A percentile compares a stretch with the other conserved stretches of the same genome.
Evolutionary conservation across 2,329 filamentous ascomycete genomes (phyloP).

Genomic region (Fonsecaea monophora): DNA sequence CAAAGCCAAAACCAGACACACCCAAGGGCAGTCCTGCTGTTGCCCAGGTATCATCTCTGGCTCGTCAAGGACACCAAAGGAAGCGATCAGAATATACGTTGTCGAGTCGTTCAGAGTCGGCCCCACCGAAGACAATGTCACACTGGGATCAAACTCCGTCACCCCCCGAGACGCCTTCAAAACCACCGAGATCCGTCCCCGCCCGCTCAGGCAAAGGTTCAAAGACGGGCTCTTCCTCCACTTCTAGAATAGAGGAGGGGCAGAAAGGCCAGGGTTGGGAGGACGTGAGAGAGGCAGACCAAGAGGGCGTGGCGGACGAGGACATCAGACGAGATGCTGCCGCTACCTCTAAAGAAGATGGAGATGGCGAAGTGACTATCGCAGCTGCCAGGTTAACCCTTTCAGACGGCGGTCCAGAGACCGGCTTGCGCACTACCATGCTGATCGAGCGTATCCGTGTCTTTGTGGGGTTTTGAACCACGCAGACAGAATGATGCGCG

Average conservation of each 20-base stretch:
- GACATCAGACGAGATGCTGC: background rate
- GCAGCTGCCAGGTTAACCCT: background rate
- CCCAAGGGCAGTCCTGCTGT: background rate
- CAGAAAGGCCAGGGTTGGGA: background rate
- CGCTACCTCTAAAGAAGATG: background rate
- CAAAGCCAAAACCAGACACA: background rate
- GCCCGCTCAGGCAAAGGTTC: background rate
- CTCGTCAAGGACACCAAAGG: background rate
- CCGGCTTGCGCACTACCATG: too few species aligned
- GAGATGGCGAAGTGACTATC: background rate
- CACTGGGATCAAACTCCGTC: background rate
- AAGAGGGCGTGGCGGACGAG: background rate
- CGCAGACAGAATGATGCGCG: too few species aligned
- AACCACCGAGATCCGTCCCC: background rate
- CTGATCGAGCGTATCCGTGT: too few species aligned
- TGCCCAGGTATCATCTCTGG: background rate
- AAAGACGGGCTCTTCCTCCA: background rate
- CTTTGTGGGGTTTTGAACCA: too few species aligned
- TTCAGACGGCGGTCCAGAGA: background rate
- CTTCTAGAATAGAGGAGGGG: background rate
- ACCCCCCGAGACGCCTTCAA: background rate
- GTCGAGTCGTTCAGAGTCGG: background rate
- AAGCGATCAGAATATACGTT: background rate
- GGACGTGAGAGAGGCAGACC: background rate
- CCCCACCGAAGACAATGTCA: background rate